Evolutionary conservation across 1,139 yeast genomes (phyloP).

Genomic region (Diutina catenulata): DNA sequence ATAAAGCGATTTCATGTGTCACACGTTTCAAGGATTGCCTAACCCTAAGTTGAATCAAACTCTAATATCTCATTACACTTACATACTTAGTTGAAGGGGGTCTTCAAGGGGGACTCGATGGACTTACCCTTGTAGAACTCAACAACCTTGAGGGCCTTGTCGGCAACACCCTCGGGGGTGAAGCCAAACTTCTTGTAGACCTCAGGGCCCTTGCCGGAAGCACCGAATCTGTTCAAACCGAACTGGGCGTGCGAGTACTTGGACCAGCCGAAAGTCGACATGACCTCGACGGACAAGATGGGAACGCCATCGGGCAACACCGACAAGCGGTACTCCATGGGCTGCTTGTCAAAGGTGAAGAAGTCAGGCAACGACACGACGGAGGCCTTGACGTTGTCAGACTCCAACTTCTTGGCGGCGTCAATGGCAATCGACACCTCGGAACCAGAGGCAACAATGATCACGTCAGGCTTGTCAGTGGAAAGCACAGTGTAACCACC

Average conservation of each 20-base stretch:
- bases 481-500: slow-evolving; percentile 84
- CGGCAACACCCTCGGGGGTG: slow-evolving; percentile 88
- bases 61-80: background rate
- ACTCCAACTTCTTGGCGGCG: slow-evolving; percentile 53
- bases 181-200: slow-evolving; percentile 81
- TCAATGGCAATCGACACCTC: slow-evolving; percentile 76
- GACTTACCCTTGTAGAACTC: slow-evolving; percentile 73
- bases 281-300: slow-evolving; percentile 87
- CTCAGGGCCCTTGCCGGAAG: slow-evolving; percentile 83
- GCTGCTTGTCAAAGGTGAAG: slow-evolving; percentile 79
- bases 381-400: slow-evolving; percentile 60
- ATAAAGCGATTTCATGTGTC: background rate
- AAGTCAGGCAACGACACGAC: slow-evolving; percentile 93
- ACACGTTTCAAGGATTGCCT: background rate
- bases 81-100: slow-evolving; percentile 39
- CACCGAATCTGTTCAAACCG: slow-evolving; percentile 95
- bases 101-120: slow-evolving; percentile 65
- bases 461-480: slow-evolving; percentile 59
- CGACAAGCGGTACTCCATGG: slow-evolving; percentile 64
- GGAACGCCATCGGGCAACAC: slow-evolving; percentile 95
- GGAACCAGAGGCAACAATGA: slow-evolving; percentile 89
- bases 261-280: slow-evolving; percentile 88
- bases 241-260: slow-evolving; percentile 95
- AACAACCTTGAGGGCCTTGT: slow-evolving; percentile 72
- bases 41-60: background rate